These are phyloP conservation scores for Leccinum imitatum DNA, from an alignment of 768 basidiomycete species.

Conservation along the genomic window DNA sequence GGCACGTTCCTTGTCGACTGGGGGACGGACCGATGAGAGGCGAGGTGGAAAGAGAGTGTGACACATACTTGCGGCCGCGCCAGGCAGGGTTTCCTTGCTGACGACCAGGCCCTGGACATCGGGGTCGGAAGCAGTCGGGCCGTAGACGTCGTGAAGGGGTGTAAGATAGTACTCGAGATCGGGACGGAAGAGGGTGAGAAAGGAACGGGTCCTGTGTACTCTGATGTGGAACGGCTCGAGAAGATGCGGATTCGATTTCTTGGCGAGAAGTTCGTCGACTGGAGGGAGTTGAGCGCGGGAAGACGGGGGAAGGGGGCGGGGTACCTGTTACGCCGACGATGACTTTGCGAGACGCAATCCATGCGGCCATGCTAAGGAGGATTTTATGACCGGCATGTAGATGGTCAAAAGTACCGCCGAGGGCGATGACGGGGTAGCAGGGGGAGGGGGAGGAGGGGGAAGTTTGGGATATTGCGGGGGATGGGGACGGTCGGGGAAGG, in stretches of 20 bases:
- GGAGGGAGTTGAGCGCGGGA: constrained; percentile 15
- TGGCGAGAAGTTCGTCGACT: constrained; percentile 71
- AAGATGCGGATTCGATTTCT: constrained; percentile 68
- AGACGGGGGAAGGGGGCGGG: constrained; percentile 16
- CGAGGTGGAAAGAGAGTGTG: constrained; percentile 10
- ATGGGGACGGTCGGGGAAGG: constrained; percentile 2
- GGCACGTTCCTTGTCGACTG: constrained; percentile 66
- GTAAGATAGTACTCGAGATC: constrained; percentile 65
- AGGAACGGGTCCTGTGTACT: constrained; percentile 56
- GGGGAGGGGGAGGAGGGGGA: constrained; percentile 10
- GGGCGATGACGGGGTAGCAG: constrained; percentile 65
- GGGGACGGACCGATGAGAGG: not conserved
- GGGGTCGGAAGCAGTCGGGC: constrained; percentile 85
- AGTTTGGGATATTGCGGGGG: not conserved
- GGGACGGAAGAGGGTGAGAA: constrained; percentile 71
- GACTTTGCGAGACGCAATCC: constrained; percentile 74
- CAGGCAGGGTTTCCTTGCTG: constrained; percentile 81
- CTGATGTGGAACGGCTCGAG: constrained; percentile 63
- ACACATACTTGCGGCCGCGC: constrained; percentile 65
- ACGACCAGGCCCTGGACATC: constrained; percentile 92
- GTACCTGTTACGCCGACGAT: constrained; percentile 88
- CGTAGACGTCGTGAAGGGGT: constrained; percentile 81
- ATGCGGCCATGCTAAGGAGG: constrained; percentile 87
- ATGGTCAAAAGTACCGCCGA: constrained; percentile 98
- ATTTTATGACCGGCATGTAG: constrained; percentile 98